Evolutionary conservation across 2,329 filamentous ascomycete genomes (phyloP).

Genomic region (Calonectria leucothoes): DNA sequence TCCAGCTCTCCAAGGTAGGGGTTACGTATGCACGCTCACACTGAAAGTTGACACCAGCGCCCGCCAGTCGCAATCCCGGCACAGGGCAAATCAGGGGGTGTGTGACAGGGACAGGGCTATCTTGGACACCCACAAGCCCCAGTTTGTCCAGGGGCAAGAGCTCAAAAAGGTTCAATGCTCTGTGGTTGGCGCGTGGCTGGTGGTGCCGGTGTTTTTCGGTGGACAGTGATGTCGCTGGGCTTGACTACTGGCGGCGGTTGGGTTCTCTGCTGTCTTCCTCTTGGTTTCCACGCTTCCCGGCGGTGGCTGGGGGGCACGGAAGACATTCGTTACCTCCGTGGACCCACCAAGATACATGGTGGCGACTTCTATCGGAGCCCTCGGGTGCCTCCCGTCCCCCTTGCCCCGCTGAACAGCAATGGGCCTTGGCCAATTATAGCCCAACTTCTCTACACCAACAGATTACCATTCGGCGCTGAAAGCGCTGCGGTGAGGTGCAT

Average conservation of each 20-base stretch:
- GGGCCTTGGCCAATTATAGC: background rate
- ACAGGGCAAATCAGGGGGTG: conserved; percentile 8
- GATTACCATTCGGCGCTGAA: background rate
- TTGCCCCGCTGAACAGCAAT: conserved; percentile 6
- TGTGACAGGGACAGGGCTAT: background rate
- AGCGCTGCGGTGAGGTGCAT: background rate
- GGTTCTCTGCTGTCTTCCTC: background rate
- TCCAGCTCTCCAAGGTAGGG: background rate
- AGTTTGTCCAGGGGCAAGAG: conserved; percentile 11
- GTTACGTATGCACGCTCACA: conserved; percentile 11
- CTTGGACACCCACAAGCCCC: background rate
- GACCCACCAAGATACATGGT: conserved; percentile 7
- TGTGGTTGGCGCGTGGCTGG: conserved; percentile 10
- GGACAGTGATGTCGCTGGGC: background rate
- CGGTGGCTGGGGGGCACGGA: conserved; percentile 16
- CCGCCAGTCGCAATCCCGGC: conserved; percentile 13
- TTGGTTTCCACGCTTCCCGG: background rate
- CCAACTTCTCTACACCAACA: background rate
- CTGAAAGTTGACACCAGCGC: conserved; percentile 23
- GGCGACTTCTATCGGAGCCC: conserved; percentile 8
- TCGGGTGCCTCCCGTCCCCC: conserved; percentile 18
- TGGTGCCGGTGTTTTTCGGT: conserved; percentile 3
- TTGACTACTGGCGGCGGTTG: conserved; percentile 5
- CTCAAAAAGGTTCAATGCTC: background rate
- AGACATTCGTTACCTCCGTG: conserved; percentile 13